Conservation (phyloP, 805 yeast genomes). For the Starmerella cellae region DNA sequence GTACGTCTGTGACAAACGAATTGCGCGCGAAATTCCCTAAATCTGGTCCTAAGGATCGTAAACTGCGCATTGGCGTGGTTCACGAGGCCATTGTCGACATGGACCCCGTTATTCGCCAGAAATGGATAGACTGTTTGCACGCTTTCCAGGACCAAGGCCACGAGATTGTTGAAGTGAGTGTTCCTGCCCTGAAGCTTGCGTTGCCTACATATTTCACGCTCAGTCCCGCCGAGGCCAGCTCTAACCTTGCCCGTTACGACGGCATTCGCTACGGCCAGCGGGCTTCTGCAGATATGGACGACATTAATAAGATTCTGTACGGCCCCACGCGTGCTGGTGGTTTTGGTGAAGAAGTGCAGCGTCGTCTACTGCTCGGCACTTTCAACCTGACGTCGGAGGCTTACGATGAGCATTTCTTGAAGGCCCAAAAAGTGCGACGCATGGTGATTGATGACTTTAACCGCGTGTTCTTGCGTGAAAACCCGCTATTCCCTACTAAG, state of each 20-base stretch:
- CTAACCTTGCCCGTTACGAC: conserved; percentile 79
- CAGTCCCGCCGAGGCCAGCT: conserved; percentile 88
- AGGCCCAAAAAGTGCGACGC: conserved; percentile 58
- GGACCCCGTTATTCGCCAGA: conserved; percentile 33
- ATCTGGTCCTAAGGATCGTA: conserved; percentile 5
- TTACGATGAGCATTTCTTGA: conserved; percentile 54
- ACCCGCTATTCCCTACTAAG: conserved; percentile 23
- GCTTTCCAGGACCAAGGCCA: conserved; percentile 38
- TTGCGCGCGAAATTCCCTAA: conserved; percentile 13
- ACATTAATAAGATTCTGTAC: conserved; percentile 30
- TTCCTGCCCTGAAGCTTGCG: conserved; percentile 54
- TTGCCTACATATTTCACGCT: conserved; percentile 76
- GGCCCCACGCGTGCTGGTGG: conserved; percentile 48
- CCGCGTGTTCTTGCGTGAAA: conserved; percentile 35
- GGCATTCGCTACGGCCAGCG: conserved; percentile 75
- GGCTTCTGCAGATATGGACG: conserved; percentile 26
- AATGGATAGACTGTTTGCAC: conserved; percentile 37
- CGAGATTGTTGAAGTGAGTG: conserved; percentile 46
- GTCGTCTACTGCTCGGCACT: conserved; percentile 74
- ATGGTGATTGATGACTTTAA: conserved; percentile 54
- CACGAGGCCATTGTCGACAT: conserved; percentile 51
- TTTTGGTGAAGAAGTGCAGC: conserved; percentile 72
- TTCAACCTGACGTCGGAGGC: conserved; percentile 71
- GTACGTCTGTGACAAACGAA: conserved; percentile 39
- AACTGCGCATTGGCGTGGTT: conserved; percentile 57